Evolutionary conservation across 805 yeast species (phyloP).

Genomic region (Yarrowia hollandica): DNA sequence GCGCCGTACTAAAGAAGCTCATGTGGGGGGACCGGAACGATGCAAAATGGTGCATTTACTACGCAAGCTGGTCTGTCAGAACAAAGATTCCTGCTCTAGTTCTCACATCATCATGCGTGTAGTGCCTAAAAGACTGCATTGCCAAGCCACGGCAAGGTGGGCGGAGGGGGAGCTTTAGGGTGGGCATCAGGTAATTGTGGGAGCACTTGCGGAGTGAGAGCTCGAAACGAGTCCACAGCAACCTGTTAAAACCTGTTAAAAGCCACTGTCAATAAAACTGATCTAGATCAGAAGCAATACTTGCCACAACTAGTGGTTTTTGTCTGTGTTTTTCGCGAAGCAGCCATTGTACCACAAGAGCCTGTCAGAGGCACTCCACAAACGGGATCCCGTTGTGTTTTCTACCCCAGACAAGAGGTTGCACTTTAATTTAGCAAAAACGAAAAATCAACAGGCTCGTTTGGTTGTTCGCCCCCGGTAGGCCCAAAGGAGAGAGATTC

Average conservation of each 20-base stretch:
- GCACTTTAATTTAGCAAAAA: background rate
- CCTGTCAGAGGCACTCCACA: background rate
- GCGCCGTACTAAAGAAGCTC: constrained; percentile 1
- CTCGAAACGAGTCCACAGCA: no score
- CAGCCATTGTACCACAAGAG: background rate
- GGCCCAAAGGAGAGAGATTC: background rate
- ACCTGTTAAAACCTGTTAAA: no score
- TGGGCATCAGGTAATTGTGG: background rate
- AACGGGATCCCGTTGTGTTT: background rate
- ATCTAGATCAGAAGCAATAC: no score
- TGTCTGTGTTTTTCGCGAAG: no score
- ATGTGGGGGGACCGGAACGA: constrained; percentile 2
- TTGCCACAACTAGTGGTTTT: no score
- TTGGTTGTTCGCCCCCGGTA: background rate
- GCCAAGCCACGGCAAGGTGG: constrained; percentile 13
- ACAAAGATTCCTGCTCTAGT: background rate
- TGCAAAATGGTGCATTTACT: background rate
- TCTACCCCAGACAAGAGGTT: background rate
- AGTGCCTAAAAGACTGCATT: constrained; percentile 5
- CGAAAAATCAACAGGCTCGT: background rate
- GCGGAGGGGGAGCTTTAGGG: constrained; percentile 6
- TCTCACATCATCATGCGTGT: background rate
- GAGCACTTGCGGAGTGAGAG: background rate
- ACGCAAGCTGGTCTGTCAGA: background rate
- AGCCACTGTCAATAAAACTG: no score